These are phyloP conservation scores for Penicillium sp. DNA, from an alignment of 2,329 filamentous ascomycete genomes.

Conservation along the genomic window DNA sequence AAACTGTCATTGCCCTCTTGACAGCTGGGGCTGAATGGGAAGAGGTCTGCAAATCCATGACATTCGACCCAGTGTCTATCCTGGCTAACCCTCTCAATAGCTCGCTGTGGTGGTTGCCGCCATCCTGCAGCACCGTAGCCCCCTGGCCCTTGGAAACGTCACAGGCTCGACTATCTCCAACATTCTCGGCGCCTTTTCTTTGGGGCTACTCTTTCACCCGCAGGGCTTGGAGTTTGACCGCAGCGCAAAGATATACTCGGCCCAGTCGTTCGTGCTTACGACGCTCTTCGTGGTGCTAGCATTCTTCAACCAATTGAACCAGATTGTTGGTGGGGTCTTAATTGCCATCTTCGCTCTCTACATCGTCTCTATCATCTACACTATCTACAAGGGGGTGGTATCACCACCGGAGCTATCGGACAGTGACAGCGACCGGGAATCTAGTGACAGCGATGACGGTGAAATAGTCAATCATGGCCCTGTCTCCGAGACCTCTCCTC, in stretches of 20 bases:
- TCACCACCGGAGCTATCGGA: slow-evolving; percentile 46
- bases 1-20: slow-evolving; percentile 52
- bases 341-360: slow-evolving; percentile 48
- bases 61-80: neutral
- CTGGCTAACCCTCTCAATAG: slow-evolving; percentile 25
- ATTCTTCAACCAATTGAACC: slow-evolving; percentile 37
- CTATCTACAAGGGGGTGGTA: slow-evolving; percentile 47
- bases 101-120: slow-evolving; percentile 52
- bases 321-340: slow-evolving; percentile 40
- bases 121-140: slow-evolving; percentile 46
- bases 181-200: slow-evolving; percentile 56
- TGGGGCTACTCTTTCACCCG: slow-evolving; percentile 50
- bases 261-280: slow-evolving; percentile 44
- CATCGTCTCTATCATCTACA: slow-evolving; percentile 44
- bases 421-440: slow-evolving; percentile 39
- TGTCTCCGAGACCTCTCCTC: slow-evolving; percentile 19
- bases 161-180: slow-evolving; percentile 57
- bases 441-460: slow-evolving; percentile 6
- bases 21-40: slow-evolving; percentile 58
- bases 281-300: slow-evolving; percentile 38
- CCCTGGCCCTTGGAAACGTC: slow-evolving; percentile 56
- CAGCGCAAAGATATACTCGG: slow-evolving; percentile 51
- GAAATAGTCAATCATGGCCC: neutral
- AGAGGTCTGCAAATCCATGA: slow-evolving; percentile 41
- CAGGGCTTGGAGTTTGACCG: slow-evolving; percentile 43